Evolutionary conservation across 73 alveolate genomes (phyloP), one percentile per base, ranked within the genome.

Genomic region (Blepharisma japonicum): DNA sequence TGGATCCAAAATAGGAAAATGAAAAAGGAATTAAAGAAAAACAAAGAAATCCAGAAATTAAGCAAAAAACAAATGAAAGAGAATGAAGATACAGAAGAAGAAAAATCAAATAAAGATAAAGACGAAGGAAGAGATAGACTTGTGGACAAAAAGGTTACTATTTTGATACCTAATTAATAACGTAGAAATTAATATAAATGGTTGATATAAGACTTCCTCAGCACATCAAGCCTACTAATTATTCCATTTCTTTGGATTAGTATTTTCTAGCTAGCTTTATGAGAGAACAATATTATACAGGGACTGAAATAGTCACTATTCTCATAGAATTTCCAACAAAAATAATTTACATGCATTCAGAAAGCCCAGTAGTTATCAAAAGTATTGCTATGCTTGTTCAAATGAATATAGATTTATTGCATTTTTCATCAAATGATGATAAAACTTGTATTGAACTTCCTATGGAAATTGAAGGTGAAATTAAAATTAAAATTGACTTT

Each of bases 291-390:
- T 32, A 51, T 4, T 51, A 51, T 51, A 51, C 66, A 1, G 66
- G 66, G 4, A 51, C n/a, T 1, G 21, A 14, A 18, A 61, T 2
- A 61, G 23, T 61, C 39, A 14, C 46, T 2, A 8, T 61, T 61
- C 74, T 18, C 4, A 18, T 61, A n/a, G n/a, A 14, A n/a, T 2
- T 48, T 0, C 74, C 74, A 14, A 2, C 38, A 25, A 18, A 11
- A 20, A 14, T 39, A 20, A 8, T 61, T 20, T 14, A 61, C 18
- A 61, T 61, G n/a, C 74, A 61, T 25, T 61, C 74, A 61, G 46
- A 61, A 0, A 25, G 47, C 23, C 74, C 74, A 1, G 2, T 61
- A 9, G 18, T 18, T 14, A 61, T 61, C 3, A 53, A 0, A 53
- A 4, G 4, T 14, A 53, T 53, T 20, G 27, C 23, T 53, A 53